Conservation (phyloP, 305 asterid genomes). For the Solanum hybrid region DNA sequence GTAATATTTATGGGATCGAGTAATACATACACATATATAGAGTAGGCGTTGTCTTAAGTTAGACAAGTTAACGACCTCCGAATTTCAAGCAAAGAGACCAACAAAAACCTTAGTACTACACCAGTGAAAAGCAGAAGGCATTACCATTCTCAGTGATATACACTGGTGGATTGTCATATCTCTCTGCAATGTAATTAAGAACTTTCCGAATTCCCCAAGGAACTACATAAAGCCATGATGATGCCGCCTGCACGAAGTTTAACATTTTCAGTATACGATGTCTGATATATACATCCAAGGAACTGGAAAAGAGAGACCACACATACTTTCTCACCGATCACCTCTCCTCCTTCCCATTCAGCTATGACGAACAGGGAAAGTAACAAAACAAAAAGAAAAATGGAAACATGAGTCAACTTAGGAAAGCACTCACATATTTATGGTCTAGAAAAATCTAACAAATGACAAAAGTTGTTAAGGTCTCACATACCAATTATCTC, state of each 20-base stretch:
- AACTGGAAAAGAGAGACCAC: not conserved
- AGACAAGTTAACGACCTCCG: not conserved
- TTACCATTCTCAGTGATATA: slow-evolving; percentile 51
- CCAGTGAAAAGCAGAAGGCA: not conserved
- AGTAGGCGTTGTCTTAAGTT: not conserved
- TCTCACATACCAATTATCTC: slow-evolving; percentile 38
- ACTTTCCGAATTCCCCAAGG: slow-evolving; percentile 51
- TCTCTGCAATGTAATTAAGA: slow-evolving; percentile 34
- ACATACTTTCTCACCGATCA: slow-evolving; percentile 42
- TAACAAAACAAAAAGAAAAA: slow-evolving; percentile 3
- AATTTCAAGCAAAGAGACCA: not conserved
- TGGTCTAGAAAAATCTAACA: not conserved
- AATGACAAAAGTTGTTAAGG: not conserved
- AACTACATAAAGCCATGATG: slow-evolving; percentile 47
- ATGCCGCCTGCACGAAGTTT: slow-evolving; percentile 35
- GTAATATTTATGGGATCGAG: not conserved
- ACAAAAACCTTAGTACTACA: not conserved
- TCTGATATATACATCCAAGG: not conserved
- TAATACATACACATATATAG: not conserved
- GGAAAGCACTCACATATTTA: not conserved
- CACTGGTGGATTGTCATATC: slow-evolving; percentile 42
- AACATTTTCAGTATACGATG: not conserved
- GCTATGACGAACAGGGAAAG: slow-evolving; percentile 17
- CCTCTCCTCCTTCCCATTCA: slow-evolving; percentile 50
- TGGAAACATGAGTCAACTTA: not conserved